Evolutionary conservation across 495 filamentous ascomycete species (phyloP).

Genomic region (Tuber magnatum): DNA sequence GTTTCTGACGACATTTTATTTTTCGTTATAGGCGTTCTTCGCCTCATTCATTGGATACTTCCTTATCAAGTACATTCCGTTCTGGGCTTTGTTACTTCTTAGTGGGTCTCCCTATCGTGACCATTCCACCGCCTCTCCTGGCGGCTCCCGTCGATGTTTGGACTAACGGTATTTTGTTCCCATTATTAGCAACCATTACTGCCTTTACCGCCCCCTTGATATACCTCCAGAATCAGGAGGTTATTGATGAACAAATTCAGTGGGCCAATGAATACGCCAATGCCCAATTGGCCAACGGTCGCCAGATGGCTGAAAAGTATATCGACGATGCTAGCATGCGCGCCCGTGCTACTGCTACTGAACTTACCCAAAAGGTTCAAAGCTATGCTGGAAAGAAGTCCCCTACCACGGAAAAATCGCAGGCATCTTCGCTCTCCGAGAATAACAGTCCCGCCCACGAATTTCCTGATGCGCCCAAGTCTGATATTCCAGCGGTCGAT

Average conservation of each 20-base stretch:
- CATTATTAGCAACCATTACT: constrained; percentile 52
- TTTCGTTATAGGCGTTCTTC: constrained; percentile 58
- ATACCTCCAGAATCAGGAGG: constrained; percentile 87
- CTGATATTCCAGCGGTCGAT: neutral
- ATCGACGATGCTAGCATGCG: constrained; percentile 66
- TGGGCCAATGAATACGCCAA: constrained; percentile 64
- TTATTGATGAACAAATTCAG: constrained; percentile 79
- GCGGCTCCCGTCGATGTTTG: neutral
- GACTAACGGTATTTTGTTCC: constrained; percentile 9
- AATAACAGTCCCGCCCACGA: neutral
- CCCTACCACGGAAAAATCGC: neutral
- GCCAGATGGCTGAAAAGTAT: constrained; percentile 71
- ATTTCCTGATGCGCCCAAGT: constrained; percentile 1
- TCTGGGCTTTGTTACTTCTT: constrained; percentile 84
- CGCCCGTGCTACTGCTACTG: constrained; percentile 71
- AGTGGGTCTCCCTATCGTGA: constrained; percentile 21
- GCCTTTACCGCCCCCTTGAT: constrained; percentile 80
- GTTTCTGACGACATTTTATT: constrained; percentile 16
- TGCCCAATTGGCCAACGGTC: constrained; percentile 73
- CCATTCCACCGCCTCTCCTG: neutral
- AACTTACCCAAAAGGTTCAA: constrained; percentile 80
- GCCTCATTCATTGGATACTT: constrained; percentile 81
- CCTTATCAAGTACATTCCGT: constrained; percentile 84
- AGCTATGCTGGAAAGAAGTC: constrained; percentile 48
- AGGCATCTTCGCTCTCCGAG: neutral